Evolutionary conservation across 768 basidiomycete genomes (phyloP).

Genomic region (Boletus tylopilopsis): DNA sequence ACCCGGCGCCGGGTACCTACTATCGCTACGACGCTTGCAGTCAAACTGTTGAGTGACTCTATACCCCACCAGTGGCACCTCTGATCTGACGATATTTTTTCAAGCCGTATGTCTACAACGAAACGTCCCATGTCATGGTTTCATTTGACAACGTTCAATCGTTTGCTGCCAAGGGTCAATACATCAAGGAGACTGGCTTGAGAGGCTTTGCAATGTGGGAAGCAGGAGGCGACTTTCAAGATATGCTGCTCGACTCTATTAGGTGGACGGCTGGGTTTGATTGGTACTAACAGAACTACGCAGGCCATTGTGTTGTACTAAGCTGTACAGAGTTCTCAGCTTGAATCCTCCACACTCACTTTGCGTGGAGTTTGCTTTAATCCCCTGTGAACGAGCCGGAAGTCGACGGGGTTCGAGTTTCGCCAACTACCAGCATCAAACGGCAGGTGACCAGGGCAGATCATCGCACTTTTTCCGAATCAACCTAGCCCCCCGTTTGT

Average conservation of each 20-base stretch:
- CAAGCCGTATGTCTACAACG: constrained; percentile 67
- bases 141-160: constrained; percentile 63
- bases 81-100: background rate
- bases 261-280: constrained; percentile 4
- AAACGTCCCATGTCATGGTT: constrained; percentile 51
- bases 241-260: constrained; percentile 61
- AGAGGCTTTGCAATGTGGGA: constrained; percentile 73
- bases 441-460: too few species aligned
- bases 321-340: too few species aligned
- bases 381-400: too few species aligned
- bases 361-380: too few species aligned
- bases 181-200: constrained; percentile 50
- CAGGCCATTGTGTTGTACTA: too few species aligned
- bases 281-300: background rate
- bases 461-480: too few species aligned
- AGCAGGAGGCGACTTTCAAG: constrained; percentile 59
- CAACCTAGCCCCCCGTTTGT: too few species aligned
- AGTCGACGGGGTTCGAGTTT: too few species aligned
- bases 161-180: constrained; percentile 58
- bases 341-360: too few species aligned
- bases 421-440: too few species aligned
- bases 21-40: constrained; percentile 65
- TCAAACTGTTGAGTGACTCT: constrained; percentile 54
- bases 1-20: constrained; percentile 41
- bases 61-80: background rate